phyloP scores from a whole-genome alignment of 352 stramenopile genomes.

The Phytophthora syringae region DNA sequence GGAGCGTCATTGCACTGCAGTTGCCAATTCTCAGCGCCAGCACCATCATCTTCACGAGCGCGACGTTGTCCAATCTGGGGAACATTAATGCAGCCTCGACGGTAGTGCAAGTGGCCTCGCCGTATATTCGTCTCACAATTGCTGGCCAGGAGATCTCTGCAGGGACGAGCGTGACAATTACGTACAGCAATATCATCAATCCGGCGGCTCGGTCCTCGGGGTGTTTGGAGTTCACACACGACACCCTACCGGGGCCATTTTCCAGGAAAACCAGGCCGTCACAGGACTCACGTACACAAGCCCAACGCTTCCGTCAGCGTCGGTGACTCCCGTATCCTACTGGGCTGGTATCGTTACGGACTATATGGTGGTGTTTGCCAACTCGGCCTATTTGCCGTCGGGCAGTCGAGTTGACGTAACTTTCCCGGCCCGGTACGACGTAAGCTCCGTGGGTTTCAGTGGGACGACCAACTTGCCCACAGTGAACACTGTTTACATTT shows the following conservation, averaged over 20 bases:
- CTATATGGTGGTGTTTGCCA: constrained; percentile 54
- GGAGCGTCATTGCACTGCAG: constrained; percentile 49
- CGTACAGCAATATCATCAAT: constrained; percentile 59
- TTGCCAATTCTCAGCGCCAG: constrained; percentile 51
- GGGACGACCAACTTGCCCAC: constrained; percentile 40
- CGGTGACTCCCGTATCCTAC: constrained; percentile 48
- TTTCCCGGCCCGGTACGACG: constrained; percentile 53
- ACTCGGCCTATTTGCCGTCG: constrained; percentile 46
- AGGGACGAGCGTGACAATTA: constrained; percentile 38
- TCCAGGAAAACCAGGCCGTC: constrained; percentile 45
- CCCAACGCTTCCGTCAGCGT: constrained; percentile 38
- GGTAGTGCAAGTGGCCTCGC: constrained; percentile 30
- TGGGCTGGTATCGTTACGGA: constrained; percentile 49
- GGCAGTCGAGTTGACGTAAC: constrained; percentile 46
- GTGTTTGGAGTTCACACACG: constrained; percentile 55
- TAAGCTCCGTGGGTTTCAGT: constrained; percentile 33
- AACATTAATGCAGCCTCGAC: constrained; percentile 43
- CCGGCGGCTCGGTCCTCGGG: constrained; percentile 44
- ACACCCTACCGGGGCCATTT: constrained; percentile 40
- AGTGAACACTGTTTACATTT: constrained; percentile 33
- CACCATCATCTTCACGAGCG: constrained; percentile 40
- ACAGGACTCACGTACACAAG: constrained; percentile 30
- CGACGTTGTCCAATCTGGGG: constrained; percentile 22
- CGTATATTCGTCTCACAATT: constrained; percentile 48
- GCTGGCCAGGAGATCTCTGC: constrained; percentile 36